Evolutionary conservation across 2,329 filamentous ascomycete species (phyloP).

Genomic region (Colletotrichum tofieldiae): DNA sequence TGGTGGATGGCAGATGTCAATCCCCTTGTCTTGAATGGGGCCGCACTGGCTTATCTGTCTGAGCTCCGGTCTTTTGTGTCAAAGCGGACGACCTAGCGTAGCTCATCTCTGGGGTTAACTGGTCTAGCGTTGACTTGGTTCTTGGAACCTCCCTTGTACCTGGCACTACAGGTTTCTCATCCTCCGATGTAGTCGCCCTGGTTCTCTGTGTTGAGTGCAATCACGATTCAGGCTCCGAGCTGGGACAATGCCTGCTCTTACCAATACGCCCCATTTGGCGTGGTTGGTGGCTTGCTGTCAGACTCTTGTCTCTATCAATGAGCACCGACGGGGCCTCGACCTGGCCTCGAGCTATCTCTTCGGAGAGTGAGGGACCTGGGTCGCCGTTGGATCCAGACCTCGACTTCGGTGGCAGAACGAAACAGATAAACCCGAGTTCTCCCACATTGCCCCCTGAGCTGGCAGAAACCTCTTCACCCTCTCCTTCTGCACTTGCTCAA

Average conservation of each 20-base stretch:
- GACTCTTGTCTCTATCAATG: slow-evolving; percentile 29
- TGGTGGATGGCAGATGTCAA: slow-evolving; percentile 38
- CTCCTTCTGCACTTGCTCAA: not conserved
- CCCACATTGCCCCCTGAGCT: slow-evolving; percentile 12
- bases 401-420: not conserved
- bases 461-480: not conserved
- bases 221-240: slow-evolving; percentile 24
- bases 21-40: slow-evolving; percentile 27
- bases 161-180: slow-evolving; percentile 25
- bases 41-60: slow-evolving; percentile 14
- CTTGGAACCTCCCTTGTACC: slow-evolving; percentile 37
- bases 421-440: slow-evolving; percentile 30
- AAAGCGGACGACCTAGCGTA: slow-evolving; percentile 30
- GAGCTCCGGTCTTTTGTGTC: slow-evolving; percentile 34
- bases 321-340: slow-evolving; percentile 26
- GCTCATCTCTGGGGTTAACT: slow-evolving; percentile 20
- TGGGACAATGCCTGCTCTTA: slow-evolving; percentile 29
- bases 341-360: slow-evolving; percentile 13
- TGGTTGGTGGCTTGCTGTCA: slow-evolving; percentile 31
- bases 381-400: slow-evolving; percentile 6
- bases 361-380: not conserved
- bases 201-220: slow-evolving; percentile 10
- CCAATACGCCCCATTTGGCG: slow-evolving; percentile 19
- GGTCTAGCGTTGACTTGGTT: slow-evolving; percentile 25
- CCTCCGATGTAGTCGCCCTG: slow-evolving; percentile 4